A percentile compares a stretch with the other conserved stretches of the same genome.
Evolutionary conservation across 2,329 filamentous ascomycete genomes (phyloP).

Genomic region (Phaeosphaeria sp.): DNA sequence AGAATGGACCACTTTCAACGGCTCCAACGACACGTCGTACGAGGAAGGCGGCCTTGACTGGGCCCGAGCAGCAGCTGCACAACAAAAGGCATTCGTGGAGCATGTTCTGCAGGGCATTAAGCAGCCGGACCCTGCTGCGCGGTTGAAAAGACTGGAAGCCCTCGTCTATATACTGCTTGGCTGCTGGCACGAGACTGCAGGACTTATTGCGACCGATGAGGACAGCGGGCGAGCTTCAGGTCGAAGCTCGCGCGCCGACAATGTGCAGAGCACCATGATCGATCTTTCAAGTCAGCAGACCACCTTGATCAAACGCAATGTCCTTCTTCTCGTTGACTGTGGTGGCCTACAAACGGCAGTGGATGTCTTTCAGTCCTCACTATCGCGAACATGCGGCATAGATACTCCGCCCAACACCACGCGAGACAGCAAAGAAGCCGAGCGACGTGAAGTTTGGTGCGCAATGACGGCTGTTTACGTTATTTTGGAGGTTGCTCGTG

Average conservation of each 20-base stretch:
- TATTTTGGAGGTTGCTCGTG: conserved; percentile 55
- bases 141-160: conserved; percentile 50
- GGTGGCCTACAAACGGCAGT: conserved; percentile 51
- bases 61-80: conserved; percentile 67
- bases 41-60: conserved; percentile 63
- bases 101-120: conserved; percentile 45
- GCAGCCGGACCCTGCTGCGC: conserved; percentile 32
- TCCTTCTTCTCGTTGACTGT: conserved; percentile 49
- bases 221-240: conserved; percentile 17
- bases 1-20: conserved; percentile 63
- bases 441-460: conserved; percentile 56
- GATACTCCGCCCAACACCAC: conserved; percentile 29
- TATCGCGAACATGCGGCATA: conserved; percentile 38
- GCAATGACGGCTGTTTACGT: conserved; percentile 57
- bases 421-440: conserved; percentile 46
- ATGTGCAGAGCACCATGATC: conserved; percentile 22
- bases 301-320: conserved; percentile 53
- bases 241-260: conserved; percentile 12
- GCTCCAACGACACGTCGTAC: conserved; percentile 48
- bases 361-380: conserved; percentile 45
- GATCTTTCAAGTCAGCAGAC: conserved; percentile 50
- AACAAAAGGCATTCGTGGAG: conserved; percentile 64
- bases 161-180: conserved; percentile 56
- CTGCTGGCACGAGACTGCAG: conserved; percentile 59
- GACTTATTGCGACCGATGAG: conserved; percentile 27